Evolutionary conservation across 2,329 filamentous ascomycete genomes (phyloP).

Genomic region (Penicillium capsulatum): DNA sequence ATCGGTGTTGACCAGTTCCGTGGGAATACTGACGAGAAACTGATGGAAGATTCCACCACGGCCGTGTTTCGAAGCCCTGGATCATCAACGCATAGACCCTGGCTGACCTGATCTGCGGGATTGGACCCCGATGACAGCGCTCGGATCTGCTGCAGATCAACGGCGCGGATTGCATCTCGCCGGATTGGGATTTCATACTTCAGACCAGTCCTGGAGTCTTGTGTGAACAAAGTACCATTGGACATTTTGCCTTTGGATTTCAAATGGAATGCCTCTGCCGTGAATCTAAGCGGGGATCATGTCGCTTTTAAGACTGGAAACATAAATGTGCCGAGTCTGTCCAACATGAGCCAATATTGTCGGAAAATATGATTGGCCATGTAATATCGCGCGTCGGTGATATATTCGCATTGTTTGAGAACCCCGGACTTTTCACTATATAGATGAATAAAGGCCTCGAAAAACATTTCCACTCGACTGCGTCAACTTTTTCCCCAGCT

Average conservation of each 20-base stretch:
- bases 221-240: constrained; percentile 17
- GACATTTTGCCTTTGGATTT: constrained; percentile 7
- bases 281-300: neutral
- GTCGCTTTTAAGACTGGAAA: neutral
- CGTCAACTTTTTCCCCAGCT: too few species aligned
- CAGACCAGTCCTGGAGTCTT: constrained; percentile 27
- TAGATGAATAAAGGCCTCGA: too few species aligned
- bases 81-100: constrained; percentile 33
- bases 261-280: too few species aligned
- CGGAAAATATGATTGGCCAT: too few species aligned
- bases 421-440: too few species aligned
- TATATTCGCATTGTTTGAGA: too few species aligned
- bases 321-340: constrained; percentile 1
- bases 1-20: neutral
- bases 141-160: constrained; percentile 29
- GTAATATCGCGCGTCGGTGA: too few species aligned
- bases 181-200: constrained; percentile 29
- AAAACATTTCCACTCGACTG: too few species aligned
- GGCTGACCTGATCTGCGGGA: constrained; percentile 21
- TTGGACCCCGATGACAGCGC: constrained; percentile 12
- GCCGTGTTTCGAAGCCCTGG: constrained; percentile 35
- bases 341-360: neutral
- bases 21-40: constrained; percentile 26
- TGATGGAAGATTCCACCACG: constrained; percentile 28
- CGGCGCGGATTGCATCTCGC: constrained; percentile 27